phyloP scores from a whole-genome alignment of 2,329 filamentous ascomycete species.

The Penicillium paneum region DNA sequence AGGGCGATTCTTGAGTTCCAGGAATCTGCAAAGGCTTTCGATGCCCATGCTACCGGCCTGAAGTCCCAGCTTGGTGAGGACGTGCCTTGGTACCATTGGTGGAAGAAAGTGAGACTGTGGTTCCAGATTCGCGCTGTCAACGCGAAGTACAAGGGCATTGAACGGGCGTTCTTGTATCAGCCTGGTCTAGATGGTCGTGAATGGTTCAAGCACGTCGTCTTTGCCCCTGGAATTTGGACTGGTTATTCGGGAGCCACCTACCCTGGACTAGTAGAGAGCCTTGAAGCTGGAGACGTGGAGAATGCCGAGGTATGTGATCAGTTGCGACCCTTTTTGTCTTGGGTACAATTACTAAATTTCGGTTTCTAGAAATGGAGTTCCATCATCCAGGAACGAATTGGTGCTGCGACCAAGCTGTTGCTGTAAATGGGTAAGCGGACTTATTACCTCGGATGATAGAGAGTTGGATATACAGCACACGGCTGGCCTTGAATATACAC shows the following conservation, averaged over 20 bases:
- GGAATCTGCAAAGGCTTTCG: slow-evolving; percentile 50
- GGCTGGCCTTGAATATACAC: background rate
- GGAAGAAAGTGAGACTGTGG: slow-evolving; percentile 63
- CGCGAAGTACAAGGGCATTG: slow-evolving; percentile 76
- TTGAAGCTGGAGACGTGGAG: slow-evolving; percentile 50
- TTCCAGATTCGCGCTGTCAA: slow-evolving; percentile 67
- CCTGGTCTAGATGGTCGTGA: slow-evolving; percentile 71
- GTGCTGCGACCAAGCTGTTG: slow-evolving; percentile 32
- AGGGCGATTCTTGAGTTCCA: slow-evolving; percentile 49
- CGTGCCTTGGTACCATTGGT: slow-evolving; percentile 76
- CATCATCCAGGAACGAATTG: slow-evolving; percentile 39
- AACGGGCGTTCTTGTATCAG: slow-evolving; percentile 73
- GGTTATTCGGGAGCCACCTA: slow-evolving; percentile 76
- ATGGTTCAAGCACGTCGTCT: slow-evolving; percentile 96
- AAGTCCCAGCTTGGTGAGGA: slow-evolving; percentile 49
- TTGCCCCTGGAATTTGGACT: slow-evolving; percentile 87
- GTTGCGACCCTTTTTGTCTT: background rate
- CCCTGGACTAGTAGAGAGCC: slow-evolving; percentile 61
- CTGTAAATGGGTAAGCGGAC: slow-evolving; percentile 12
- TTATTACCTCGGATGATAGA: background rate
- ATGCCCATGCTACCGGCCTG: slow-evolving; percentile 49
- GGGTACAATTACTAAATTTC: slow-evolving; percentile 5
- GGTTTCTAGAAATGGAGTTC: slow-evolving; percentile 39
- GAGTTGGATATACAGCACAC: background rate
- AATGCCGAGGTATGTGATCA: slow-evolving; percentile 51